phyloP scores from a whole-genome alignment of 805 yeast genomes.

The Ogataea parapolymorpha region DNA sequence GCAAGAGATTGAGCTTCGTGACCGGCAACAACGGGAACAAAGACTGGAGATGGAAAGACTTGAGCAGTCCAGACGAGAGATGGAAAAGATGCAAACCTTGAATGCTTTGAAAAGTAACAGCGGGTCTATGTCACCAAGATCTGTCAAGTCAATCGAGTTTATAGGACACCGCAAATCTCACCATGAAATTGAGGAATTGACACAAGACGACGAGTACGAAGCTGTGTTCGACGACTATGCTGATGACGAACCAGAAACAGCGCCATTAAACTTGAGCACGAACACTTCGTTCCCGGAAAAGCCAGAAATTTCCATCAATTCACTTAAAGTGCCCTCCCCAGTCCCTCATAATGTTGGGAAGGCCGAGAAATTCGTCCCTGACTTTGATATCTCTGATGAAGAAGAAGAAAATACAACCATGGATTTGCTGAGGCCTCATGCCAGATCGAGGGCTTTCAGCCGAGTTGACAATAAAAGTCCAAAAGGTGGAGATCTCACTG shows the following conservation, averaged over 20 bases:
- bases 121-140: conserved; percentile 17
- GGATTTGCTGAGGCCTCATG: conserved; percentile 16
- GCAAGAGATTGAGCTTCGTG: neutral
- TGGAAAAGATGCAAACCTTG: neutral
- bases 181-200: conserved; percentile 22
- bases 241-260: conserved; percentile 21
- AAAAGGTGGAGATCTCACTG: conserved; percentile 44
- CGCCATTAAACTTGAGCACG: conserved; percentile 21
- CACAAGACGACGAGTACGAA: conserved; percentile 26
- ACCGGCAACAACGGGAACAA: neutral
- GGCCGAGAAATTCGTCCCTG: conserved; percentile 4
- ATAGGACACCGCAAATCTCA: conserved; percentile 31
- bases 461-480: conserved; percentile 23
- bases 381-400: neutral
- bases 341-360: neutral
- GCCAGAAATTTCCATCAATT: conserved; percentile 14
- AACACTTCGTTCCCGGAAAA: conserved; percentile 1
- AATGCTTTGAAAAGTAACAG: neutral
- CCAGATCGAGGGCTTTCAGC: conserved; percentile 32
- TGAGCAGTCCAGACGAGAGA: neutral
- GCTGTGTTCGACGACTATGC: conserved; percentile 32
- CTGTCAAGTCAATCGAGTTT: conserved; percentile 30
- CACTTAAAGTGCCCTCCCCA: conserved; percentile 2
- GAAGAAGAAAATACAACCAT: conserved; percentile 7
- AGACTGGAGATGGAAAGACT: neutral